Conservation (phyloP, 805 yeast genomes). For the Myxozyma neotropica region DNA sequence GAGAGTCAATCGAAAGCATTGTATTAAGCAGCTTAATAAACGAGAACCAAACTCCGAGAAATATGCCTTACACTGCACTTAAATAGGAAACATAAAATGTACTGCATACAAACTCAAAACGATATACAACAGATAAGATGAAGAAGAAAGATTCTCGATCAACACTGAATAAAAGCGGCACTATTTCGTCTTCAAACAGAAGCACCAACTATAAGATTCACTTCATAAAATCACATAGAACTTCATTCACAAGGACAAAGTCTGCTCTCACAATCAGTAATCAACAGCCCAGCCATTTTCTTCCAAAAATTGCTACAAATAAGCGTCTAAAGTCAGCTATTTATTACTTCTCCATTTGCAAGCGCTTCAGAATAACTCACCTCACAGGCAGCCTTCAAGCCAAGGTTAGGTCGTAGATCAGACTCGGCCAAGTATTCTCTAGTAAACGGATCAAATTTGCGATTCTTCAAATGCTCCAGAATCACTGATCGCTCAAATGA, state of each 20-base stretch:
- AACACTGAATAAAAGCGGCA: no score
- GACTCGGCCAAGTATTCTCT: conserved; percentile 43
- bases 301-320: conserved; percentile 26
- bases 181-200: no score
- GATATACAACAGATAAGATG: no score
- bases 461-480: conserved; percentile 45
- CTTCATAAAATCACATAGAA: not conserved
- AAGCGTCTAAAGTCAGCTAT: not conserved
- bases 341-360: no score
- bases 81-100: no score
- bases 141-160: no score
- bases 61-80: no score
- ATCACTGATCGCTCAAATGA: conserved; percentile 48
- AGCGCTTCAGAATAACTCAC: conserved; percentile 13
- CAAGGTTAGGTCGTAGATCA: conserved; percentile 49
- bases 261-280: conserved; percentile 7
- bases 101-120: no score
- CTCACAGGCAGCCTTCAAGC: conserved; percentile 47
- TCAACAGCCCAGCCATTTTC: conserved; percentile 38
- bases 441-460: conserved; percentile 49
- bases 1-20: no score
- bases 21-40: no score
- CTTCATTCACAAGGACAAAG: not conserved
- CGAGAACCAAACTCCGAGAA: no score
- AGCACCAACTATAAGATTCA: not conserved